Conservation (phyloP, 495 filamentous ascomycete species). For the Penicillium daleae region DNA sequence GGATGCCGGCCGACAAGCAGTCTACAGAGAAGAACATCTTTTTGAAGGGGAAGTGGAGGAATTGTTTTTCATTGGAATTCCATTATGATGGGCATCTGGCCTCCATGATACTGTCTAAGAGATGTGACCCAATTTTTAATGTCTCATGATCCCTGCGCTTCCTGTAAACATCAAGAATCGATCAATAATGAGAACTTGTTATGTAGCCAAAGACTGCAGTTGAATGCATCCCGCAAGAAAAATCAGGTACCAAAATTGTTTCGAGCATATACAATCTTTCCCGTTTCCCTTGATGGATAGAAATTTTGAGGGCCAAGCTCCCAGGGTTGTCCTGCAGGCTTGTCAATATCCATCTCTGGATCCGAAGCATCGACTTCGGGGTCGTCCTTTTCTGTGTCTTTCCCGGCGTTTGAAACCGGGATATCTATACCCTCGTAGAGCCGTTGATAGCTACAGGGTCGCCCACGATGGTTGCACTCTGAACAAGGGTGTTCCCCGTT, state of each 20-base stretch:
- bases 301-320: conserved; percentile 32
- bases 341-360: neutral
- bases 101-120: neutral
- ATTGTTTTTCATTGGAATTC: neutral
- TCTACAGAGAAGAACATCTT: neutral
- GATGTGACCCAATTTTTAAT: neutral
- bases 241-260: conserved; percentile 13
- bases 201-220: neutral
- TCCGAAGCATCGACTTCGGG: neutral
- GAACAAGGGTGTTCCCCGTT: conserved; percentile 33
- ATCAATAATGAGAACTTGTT: neutral
- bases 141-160: neutral
- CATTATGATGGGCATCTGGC: too few species aligned
- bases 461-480: conserved; percentile 33
- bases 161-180: neutral
- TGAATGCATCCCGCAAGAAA: neutral
- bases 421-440: conserved; percentile 13
- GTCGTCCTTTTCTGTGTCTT: neutral
- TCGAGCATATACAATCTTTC: conserved; percentile 13
- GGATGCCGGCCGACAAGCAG: neutral
- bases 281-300: conserved; percentile 21
- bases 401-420: neutral
- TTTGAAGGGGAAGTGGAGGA: neutral
- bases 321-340: conserved; percentile 18
- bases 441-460: conserved; percentile 38